Conservation (phyloP, 1,284 basidiomycete species). For the Mycosarcoma maydis region DNA sequence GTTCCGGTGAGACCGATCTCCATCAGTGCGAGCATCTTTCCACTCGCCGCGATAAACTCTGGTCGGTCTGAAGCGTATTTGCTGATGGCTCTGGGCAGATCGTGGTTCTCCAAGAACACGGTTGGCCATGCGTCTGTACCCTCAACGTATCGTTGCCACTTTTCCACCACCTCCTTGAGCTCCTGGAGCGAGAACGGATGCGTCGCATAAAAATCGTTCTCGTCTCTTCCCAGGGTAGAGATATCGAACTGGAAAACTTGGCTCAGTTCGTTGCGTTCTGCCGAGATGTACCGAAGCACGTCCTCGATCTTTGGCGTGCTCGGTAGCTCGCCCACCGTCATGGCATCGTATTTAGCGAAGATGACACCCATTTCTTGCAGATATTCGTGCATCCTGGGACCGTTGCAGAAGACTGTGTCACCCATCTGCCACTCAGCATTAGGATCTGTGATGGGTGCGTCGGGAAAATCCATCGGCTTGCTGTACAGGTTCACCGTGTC, state of each 20-base stretch:
- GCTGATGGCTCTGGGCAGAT: slow-evolving; percentile 73
- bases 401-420: slow-evolving; percentile 63
- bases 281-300: slow-evolving; percentile 74
- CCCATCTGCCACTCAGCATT: slow-evolving; percentile 73
- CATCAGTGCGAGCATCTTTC: slow-evolving; percentile 76
- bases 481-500: slow-evolving; percentile 59
- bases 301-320: slow-evolving; percentile 67
- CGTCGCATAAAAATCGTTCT: slow-evolving; percentile 68
- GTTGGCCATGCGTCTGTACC: slow-evolving; percentile 38
- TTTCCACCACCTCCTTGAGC: slow-evolving; percentile 72
- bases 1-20: slow-evolving; percentile 75
- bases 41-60: slow-evolving; percentile 72
- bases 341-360: slow-evolving; percentile 68
- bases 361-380: slow-evolving; percentile 74
- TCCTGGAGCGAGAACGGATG: slow-evolving; percentile 72
- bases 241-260: slow-evolving; percentile 73
- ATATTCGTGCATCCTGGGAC: slow-evolving; percentile 73
- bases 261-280: slow-evolving; percentile 74
- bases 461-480: slow-evolving; percentile 60
- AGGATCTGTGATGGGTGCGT: slow-evolving; percentile 69
- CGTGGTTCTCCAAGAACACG: slow-evolving; percentile 73
- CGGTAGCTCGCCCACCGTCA: slow-evolving; percentile 75
- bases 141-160: slow-evolving; percentile 71
- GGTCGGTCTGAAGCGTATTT: slow-evolving; percentile 75
- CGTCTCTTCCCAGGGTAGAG: slow-evolving; percentile 70